phyloP scores from a whole-genome alignment of 78 protist genomes.

The Tieghemostelium lacteum region DNA sequence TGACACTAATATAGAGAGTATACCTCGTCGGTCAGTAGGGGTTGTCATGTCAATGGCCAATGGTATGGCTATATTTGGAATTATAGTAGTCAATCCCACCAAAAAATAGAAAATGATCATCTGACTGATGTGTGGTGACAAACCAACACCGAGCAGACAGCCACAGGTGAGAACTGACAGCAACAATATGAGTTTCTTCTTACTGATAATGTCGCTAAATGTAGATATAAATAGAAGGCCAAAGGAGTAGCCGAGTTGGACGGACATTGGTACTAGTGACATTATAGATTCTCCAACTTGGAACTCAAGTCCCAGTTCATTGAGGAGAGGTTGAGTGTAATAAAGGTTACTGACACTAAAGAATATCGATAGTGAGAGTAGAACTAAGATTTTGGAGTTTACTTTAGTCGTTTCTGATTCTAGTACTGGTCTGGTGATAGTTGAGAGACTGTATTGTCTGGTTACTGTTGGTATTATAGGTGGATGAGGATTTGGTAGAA shows the following conservation, averaged over 20 bases:
- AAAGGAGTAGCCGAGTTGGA: slow-evolving; percentile 47
- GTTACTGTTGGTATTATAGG: too few relatives aligned
- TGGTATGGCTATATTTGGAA: slow-evolving; percentile 60
- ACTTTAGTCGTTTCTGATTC: slow-evolving; percentile 34
- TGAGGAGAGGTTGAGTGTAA: slow-evolving; percentile 49
- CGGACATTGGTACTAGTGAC: slow-evolving; percentile 28
- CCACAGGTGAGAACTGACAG: slow-evolving; percentile 26
- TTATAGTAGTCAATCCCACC: slow-evolving; percentile 44
- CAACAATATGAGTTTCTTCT: slow-evolving; percentile 26
- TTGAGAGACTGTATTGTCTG: slow-evolving; percentile 1
- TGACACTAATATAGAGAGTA: slow-evolving; percentile 33
- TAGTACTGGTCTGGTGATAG: slow-evolving; percentile 43
- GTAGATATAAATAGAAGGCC: slow-evolving; percentile 41
- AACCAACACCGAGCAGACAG: slow-evolving; percentile 26
- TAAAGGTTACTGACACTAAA: slow-evolving; percentile 49
- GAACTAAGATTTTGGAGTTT: slow-evolving; percentile 4
- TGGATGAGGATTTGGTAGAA: too few relatives aligned
- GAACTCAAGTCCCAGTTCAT: slow-evolving; percentile 14
- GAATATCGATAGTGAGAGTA: slow-evolving; percentile 26
- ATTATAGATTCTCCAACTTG: background rate
- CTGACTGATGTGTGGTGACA: slow-evolving; percentile 3
- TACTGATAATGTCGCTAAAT: slow-evolving; percentile 41
- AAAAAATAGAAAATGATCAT: slow-evolving; percentile 52
- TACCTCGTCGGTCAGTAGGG: slow-evolving; percentile 26
- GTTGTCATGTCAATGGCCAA: slow-evolving; percentile 49